A percentile compares a stretch with the other conserved stretches of the same genome.
Conservation (phyloP, 306 rosid species). For the Oxytropis ochrocephala region DNA sequence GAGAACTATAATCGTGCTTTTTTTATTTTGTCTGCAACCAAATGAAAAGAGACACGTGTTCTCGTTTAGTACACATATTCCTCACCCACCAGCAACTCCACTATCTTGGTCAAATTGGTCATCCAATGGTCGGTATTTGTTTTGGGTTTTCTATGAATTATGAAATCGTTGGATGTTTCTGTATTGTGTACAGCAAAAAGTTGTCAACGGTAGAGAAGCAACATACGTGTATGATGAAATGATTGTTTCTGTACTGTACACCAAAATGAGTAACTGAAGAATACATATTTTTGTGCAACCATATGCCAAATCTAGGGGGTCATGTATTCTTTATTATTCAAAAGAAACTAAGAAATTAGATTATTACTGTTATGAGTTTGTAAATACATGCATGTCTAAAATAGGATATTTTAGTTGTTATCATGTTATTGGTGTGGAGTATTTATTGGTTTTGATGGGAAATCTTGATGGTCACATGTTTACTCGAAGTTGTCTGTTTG, state of each 20-base stretch:
- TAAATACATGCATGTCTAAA: too few relatives aligned
- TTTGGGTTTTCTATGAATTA: background rate
- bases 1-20: background rate
- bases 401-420: too few relatives aligned
- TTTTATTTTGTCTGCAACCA: background rate
- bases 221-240: background rate
- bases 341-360: too few relatives aligned
- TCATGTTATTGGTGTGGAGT: too few relatives aligned
- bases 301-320: too few relatives aligned
- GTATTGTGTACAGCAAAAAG: background rate
- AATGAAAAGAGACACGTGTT: slow-evolving; percentile 15
- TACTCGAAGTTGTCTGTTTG: too few relatives aligned
- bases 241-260: background rate
- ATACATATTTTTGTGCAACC: too few relatives aligned
- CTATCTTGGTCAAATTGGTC: slow-evolving; percentile 7
- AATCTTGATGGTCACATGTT: too few relatives aligned
- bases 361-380: too few relatives aligned
- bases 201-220: slow-evolving; percentile 4
- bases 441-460: too few relatives aligned
- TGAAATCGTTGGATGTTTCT: background rate
- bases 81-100: background rate
- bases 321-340: too few relatives aligned
- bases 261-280: too few relatives aligned
- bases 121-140: background rate
- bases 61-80: background rate